These are phyloP conservation scores for Musa schizocarpa DNA, from an alignment of 176 grass and related monocot genomes.

Conservation along the genomic window DNA sequence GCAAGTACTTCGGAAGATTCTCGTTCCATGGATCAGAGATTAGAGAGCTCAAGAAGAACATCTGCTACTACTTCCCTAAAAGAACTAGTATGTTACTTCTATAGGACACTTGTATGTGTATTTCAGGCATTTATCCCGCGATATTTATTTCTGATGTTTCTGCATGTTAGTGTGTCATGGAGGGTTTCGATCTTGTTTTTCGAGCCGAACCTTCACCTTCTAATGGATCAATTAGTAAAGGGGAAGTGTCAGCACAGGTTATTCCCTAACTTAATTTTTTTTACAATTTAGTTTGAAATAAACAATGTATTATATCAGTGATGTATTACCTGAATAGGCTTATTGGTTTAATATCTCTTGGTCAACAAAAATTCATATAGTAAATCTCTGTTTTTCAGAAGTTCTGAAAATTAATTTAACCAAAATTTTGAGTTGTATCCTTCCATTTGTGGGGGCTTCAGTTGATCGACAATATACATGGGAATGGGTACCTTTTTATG, in stretches of 20 bases:
- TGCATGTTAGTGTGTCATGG: slow-evolving; percentile 43
- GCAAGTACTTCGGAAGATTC: slow-evolving; percentile 56
- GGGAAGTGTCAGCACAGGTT: slow-evolving; percentile 51
- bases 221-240: slow-evolving; percentile 37
- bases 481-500: too few species aligned
- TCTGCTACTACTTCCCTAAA: slow-evolving; percentile 55
- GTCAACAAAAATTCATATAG: too few species aligned
- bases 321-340: neutral
- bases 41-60: slow-evolving; percentile 26
- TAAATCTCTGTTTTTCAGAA: too few species aligned
- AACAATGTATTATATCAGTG: neutral
- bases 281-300: slow-evolving; percentile 19
- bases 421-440: too few species aligned
- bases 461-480: too few species aligned
- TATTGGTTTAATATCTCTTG: too few species aligned
- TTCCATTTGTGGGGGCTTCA: too few species aligned
- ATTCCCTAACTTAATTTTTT: slow-evolving; percentile 13
- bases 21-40: slow-evolving; percentile 36
- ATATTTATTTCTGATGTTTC: slow-evolving; percentile 17
- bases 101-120: slow-evolving; percentile 6
- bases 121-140: slow-evolving; percentile 7
- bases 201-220: slow-evolving; percentile 35
- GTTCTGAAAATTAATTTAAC: too few species aligned
- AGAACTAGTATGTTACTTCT: slow-evolving; percentile 50
- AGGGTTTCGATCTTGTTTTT: slow-evolving; percentile 68